These are phyloP conservation scores for Geranomyces michiganensis DNA, from an alignment of 192 early-diverging fungal species.

Conservation along the genomic window DNA sequence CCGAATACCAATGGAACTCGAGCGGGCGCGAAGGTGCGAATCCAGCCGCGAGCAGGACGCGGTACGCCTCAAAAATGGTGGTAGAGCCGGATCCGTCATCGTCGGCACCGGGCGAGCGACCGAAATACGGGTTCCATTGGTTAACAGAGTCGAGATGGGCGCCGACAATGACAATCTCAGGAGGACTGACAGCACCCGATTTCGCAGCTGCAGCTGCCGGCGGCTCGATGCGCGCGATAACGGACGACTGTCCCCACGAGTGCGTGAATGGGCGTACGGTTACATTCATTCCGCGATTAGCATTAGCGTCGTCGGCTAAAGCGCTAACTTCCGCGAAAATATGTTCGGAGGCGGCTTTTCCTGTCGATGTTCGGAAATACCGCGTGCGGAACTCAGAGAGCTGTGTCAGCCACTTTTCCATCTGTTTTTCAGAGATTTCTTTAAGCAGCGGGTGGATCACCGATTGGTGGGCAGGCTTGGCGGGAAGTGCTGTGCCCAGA, in stretches of 20 bases:
- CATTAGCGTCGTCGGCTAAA: constrained; percentile 31
- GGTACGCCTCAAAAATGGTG: constrained; percentile 87
- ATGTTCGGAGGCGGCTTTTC: constrained; percentile 45
- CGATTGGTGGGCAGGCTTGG: constrained; percentile 52
- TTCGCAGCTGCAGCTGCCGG: constrained; percentile 2
- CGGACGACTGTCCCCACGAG: constrained; percentile 80
- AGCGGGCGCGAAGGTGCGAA: constrained; percentile 75
- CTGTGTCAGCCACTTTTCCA: constrained; percentile 68
- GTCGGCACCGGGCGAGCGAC: constrained; percentile 75
- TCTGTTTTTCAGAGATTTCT: constrained; percentile 65
- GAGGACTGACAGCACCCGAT: no score
- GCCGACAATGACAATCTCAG: constrained; percentile 69
- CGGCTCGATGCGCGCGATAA: constrained; percentile 82
- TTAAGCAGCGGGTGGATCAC: constrained; percentile 55
- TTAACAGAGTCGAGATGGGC: constrained; percentile 88
- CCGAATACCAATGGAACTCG: constrained; percentile 88
- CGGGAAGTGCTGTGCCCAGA: constrained; percentile 39
- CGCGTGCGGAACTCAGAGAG: constrained; percentile 70
- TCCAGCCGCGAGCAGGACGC: constrained; percentile 64
- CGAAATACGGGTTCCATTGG: constrained; percentile 77
- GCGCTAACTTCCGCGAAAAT: constrained; percentile 37
- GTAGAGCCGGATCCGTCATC: constrained; percentile 95
- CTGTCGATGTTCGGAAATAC: constrained; percentile 73
- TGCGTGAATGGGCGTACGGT: constrained; percentile 77
- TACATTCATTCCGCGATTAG: constrained; percentile 23